These are phyloP conservation scores for Picochlorum sp. DNA, from an alignment of 139 green algal genomes.

Conservation along the genomic window DNA sequence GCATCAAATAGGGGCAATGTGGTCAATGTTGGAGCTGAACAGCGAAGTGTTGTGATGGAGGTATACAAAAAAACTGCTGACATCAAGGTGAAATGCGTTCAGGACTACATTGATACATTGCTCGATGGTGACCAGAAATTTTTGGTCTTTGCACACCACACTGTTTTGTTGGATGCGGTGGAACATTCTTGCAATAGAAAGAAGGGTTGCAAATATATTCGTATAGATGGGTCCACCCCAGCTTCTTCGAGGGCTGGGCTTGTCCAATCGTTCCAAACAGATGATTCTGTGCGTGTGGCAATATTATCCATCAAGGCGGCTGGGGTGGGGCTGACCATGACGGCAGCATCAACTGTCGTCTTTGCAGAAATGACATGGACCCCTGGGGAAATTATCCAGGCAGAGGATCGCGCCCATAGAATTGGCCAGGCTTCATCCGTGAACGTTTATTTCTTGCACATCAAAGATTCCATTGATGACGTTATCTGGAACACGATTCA, in stretches of 20 bases:
- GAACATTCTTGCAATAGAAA: slow-evolving; percentile 39
- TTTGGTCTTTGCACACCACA: slow-evolving; percentile 91
- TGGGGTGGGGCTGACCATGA: slow-evolving; percentile 85
- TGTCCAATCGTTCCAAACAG: slow-evolving; percentile 52
- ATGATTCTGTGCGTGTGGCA: slow-evolving; percentile 61
- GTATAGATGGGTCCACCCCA: slow-evolving; percentile 79
- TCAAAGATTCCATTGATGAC: slow-evolving; percentile 73
- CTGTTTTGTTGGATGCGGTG: slow-evolving; percentile 32
- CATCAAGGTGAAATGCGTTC: slow-evolving; percentile 56
- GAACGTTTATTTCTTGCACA: slow-evolving; percentile 69
- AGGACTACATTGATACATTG: slow-evolving; percentile 54
- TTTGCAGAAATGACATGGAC: slow-evolving; percentile 67
- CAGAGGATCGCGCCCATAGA: slow-evolving; percentile 50
- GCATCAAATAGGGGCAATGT: not conserved
- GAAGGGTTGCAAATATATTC: slow-evolving; percentile 55
- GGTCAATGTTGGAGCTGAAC: not conserved
- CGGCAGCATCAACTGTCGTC: slow-evolving; percentile 71
- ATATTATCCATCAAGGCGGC: slow-evolving; percentile 83
- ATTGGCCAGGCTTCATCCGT: slow-evolving; percentile 60
- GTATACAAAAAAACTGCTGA: slow-evolving; percentile 54
- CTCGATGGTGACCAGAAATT: slow-evolving; percentile 74
- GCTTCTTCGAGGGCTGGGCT: slow-evolving; percentile 37
- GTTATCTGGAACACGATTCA: slow-evolving; percentile 60
- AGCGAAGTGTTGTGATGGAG: slow-evolving; percentile 38
- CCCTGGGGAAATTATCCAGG: slow-evolving; percentile 57